Evolutionary conservation across 495 filamentous ascomycete genomes (phyloP), one percentile per base, ranked within the genome.

Genomic region (Terfezia boudieri): DNA sequence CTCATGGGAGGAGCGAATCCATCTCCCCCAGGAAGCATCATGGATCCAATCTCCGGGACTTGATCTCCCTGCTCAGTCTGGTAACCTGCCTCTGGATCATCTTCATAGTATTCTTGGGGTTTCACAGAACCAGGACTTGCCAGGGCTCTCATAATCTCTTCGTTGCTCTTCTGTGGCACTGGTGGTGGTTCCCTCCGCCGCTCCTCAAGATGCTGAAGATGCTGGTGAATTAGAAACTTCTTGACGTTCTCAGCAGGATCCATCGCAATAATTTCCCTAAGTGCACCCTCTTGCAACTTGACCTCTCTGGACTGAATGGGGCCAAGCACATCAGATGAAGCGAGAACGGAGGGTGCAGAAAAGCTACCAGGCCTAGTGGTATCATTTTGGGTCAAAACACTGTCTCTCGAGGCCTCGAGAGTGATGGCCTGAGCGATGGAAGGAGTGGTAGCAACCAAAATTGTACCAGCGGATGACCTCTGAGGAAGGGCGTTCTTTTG

Each of bases 221-320:
- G 60, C 17, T 62, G 58, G 54, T 67, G 65, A 16, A 60, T 66
- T 51, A 96, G 70, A 71, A 92, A 96, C 50, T 93, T 80, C 50
- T 83, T 77, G 20, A 96, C 83, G 58, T 84, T 92, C 66, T 96
- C 89, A 61, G 87, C 86, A 8, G 89, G 86, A 66, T 96, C 89
- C 36, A 79, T 75, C 1, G 67, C 67, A 52, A 78, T 68, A 10
- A 96, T 67, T 51, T 73, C 76, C 37, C 76, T 74, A 9, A 96
- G 78, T 9, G 69, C 71, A 53, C 80, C 77, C 64, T 83, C 76
- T 53, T 86, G 79, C 36, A 95, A 73, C 22, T 76, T 75, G 57
- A 87, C 71, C 36, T 76, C 71, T 37, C 79, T 71, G 41, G 73
- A 63, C 51, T 71, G 71, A 50, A 69, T 75, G 16, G 81, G 79